Conservation (phyloP, 1,139 yeast genomes). For the Taiozyma sp. region DNA sequence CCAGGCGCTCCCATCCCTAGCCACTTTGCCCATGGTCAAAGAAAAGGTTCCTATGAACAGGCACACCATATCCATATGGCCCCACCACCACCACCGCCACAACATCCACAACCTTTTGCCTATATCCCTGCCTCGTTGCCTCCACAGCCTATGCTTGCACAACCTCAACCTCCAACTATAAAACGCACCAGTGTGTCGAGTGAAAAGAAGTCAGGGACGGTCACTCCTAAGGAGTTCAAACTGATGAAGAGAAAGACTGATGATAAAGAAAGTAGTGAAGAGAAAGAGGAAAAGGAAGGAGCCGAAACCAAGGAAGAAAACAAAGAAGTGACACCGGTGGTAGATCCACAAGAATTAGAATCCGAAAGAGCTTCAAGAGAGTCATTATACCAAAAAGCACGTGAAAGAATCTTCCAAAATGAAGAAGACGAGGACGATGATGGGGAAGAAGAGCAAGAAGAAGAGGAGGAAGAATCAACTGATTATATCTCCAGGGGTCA, state of each 20-base stretch:
- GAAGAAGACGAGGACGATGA: conserved; percentile 29
- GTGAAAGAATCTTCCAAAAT: conserved; percentile 41
- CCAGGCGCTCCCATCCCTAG: not conserved
- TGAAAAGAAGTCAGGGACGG: not conserved
- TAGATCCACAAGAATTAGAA: conserved; percentile 25
- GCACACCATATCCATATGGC: not conserved
- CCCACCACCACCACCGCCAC: too few relatives aligned
- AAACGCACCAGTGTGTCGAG: not conserved
- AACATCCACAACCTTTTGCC: not conserved
- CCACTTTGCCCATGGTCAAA: not conserved
- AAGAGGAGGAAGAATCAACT: not conserved
- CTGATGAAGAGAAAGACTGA: conserved; percentile 17
- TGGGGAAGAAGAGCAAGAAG: conserved; percentile 20
- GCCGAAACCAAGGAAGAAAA: not conserved
- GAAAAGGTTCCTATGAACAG: not conserved
- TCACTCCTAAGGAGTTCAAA: conserved; percentile 14
- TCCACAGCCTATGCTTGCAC: not conserved
- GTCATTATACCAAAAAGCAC: conserved; percentile 38
- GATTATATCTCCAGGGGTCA: not conserved
- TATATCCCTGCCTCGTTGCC: not conserved
- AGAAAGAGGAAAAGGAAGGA: conserved; percentile 5
- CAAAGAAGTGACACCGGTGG: not conserved
- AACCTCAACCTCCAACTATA: not conserved
- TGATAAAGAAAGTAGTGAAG: not conserved
- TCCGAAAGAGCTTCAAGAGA: conserved; percentile 28